Evolutionary conservation across 176 grass and related monocot genomes (phyloP).

Genomic region (Tillandsia fasciculata): DNA sequence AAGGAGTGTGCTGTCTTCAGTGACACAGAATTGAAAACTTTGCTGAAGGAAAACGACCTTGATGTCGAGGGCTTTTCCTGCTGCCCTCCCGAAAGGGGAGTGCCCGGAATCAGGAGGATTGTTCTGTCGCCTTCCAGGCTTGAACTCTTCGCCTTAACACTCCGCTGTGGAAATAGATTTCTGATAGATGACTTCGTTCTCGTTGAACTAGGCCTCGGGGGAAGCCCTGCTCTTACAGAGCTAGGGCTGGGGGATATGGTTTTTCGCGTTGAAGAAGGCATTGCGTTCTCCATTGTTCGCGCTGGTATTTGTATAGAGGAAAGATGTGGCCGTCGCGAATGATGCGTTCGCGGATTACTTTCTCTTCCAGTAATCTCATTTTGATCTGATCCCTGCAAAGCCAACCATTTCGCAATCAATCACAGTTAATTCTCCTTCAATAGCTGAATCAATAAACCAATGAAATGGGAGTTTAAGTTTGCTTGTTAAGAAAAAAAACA

Average conservation of each 20-base stretch:
- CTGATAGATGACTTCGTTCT: conserved; percentile 70
- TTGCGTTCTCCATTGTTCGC: conserved; percentile 53
- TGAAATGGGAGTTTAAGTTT: neutral
- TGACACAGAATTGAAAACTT: conserved; percentile 55
- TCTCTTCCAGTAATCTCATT: conserved; percentile 10
- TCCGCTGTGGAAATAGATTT: conserved; percentile 51
- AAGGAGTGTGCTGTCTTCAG: conserved; percentile 72
- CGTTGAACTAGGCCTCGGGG: conserved; percentile 58
- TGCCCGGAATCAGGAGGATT: conserved; percentile 55
- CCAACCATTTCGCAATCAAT: neutral
- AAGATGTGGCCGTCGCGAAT: conserved; percentile 28
- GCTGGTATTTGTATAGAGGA: conserved; percentile 72
- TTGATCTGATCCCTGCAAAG: conserved; percentile 16
- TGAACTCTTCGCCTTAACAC: conserved; percentile 51
- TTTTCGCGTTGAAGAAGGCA: conserved; percentile 41
- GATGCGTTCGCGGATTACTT: conserved; percentile 2
- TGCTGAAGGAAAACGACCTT: conserved; percentile 69
- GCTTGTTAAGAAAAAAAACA: neutral
- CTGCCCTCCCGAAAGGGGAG: conserved; percentile 40
- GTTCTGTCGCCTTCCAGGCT: conserved; percentile 51
- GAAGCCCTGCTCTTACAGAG: conserved; percentile 55
- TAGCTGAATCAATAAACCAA: conserved; percentile 2
- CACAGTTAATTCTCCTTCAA: neutral
- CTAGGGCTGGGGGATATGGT: conserved; percentile 47
- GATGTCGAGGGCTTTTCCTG: conserved; percentile 42